These are phyloP conservation scores for Parasitella parasitica DNA, from an alignment of 371 early-diverging fungal genomes.

Conservation along the genomic window DNA sequence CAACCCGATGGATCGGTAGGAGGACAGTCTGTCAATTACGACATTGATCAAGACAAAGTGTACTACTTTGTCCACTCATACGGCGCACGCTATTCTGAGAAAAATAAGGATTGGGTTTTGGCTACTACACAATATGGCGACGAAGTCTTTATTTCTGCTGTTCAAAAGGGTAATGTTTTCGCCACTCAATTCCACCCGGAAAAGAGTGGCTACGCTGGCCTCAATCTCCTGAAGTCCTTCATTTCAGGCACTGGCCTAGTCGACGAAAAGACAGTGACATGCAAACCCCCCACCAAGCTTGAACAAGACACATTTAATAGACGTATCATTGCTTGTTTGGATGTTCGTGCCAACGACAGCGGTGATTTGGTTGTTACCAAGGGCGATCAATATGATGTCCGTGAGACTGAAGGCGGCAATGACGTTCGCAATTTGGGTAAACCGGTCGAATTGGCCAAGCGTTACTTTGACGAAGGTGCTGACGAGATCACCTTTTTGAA, in stretches of 20 bases:
- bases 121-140: constrained; percentile 86
- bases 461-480: constrained; percentile 95
- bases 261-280: constrained; percentile 24
- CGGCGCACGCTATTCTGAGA: constrained; percentile 68
- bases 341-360: constrained; percentile 93
- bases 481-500: constrained; percentile 97
- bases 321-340: constrained; percentile 96
- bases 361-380: constrained; percentile 98
- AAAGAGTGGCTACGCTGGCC: constrained; percentile 91
- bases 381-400: constrained; percentile 98
- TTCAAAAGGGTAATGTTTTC: constrained; percentile 85
- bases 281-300: constrained; percentile 26
- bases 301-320: constrained; percentile 69
- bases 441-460: constrained; percentile 90
- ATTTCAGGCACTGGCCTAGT: constrained; percentile 56
- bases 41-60: constrained; percentile 49
- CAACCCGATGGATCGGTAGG: constrained; percentile 17
- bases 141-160: constrained; percentile 81
- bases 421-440: constrained; percentile 96
- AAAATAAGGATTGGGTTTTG: constrained; percentile 63
- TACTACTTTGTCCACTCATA: constrained; percentile 98
- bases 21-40: constrained; percentile 34
- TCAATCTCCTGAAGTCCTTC: constrained; percentile 80
- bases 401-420: constrained; percentile 67
- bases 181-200: constrained; percentile 98